Conservation (phyloP, 305 asterid genomes). For the Solanum hybrid region DNA sequence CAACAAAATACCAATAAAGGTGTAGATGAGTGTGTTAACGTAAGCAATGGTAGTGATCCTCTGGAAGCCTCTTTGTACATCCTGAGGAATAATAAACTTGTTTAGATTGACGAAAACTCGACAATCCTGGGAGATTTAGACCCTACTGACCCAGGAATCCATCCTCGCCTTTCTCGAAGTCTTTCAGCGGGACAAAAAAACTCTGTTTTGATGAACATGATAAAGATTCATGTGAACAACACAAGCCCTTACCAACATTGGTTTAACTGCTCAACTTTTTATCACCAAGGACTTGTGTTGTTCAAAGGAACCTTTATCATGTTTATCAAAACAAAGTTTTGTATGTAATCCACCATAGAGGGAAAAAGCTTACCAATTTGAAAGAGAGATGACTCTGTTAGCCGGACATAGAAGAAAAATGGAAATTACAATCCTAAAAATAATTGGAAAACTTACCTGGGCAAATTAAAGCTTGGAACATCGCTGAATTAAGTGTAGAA, state of each 20-base stretch:
- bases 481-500: not conserved
- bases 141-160: not conserved
- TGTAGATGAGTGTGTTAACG: not conserved
- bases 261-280: not conserved
- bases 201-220: not conserved
- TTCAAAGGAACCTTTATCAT: not conserved
- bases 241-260: not conserved
- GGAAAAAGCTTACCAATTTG: too few relatives aligned
- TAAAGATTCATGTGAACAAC: not conserved
- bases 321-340: not conserved
- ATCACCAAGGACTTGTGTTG: not conserved
- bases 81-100: not conserved
- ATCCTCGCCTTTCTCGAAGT: not conserved
- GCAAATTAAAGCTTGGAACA: not conserved
- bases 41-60: not conserved
- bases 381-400: not conserved
- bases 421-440: not conserved
- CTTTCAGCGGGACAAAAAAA: not conserved
- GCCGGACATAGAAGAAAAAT: not conserved
- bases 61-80: not conserved
- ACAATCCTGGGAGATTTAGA: not conserved
- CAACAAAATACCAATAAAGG: constrained; percentile 12
- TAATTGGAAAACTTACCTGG: not conserved
- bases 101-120: not conserved
- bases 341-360: not conserved